phyloP scores from a whole-genome alignment of 2,329 filamentous ascomycete species.

The Westerdykella aurantiaca region DNA sequence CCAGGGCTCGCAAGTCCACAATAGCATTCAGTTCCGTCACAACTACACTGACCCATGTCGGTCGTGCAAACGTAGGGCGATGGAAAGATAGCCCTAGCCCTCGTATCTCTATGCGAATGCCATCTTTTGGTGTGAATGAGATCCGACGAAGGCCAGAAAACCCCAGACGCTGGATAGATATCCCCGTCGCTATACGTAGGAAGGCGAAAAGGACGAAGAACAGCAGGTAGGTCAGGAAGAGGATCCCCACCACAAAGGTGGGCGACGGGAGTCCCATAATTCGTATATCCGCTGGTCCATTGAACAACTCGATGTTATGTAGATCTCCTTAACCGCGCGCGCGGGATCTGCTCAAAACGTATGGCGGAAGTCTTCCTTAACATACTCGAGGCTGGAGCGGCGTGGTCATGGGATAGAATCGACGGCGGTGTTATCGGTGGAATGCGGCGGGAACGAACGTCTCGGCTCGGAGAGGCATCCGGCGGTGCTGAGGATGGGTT shows the following conservation, averaged over 20 bases:
- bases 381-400: background rate
- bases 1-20: conserved; percentile 66
- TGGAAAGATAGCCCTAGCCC: conserved; percentile 84
- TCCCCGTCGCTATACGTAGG: conserved; percentile 81
- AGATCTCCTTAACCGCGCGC: background rate
- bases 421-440: background rate
- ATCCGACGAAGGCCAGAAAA: conserved; percentile 88
- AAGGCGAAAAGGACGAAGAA: conserved; percentile 93
- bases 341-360: background rate
- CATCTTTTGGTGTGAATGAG: conserved; percentile 83
- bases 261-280: conserved; percentile 43
- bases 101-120: conserved; percentile 81
- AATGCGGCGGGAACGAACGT: background rate
- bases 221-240: conserved; percentile 80
- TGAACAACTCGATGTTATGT: conserved; percentile 3
- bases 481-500: too few relatives aligned
- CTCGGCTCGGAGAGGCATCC: too few relatives aligned
- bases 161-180: conserved; percentile 93
- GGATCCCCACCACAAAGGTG: conserved; percentile 76
- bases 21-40: conserved; percentile 81
- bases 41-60: conserved; percentile 90
- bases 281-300: conserved; percentile 22
- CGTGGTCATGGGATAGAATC: background rate
- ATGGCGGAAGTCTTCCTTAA: background rate
- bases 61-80: conserved; percentile 91